Evolutionary conservation across 768 basidiomycete species (phyloP).

Genomic region (Russula griseocarnosa): DNA sequence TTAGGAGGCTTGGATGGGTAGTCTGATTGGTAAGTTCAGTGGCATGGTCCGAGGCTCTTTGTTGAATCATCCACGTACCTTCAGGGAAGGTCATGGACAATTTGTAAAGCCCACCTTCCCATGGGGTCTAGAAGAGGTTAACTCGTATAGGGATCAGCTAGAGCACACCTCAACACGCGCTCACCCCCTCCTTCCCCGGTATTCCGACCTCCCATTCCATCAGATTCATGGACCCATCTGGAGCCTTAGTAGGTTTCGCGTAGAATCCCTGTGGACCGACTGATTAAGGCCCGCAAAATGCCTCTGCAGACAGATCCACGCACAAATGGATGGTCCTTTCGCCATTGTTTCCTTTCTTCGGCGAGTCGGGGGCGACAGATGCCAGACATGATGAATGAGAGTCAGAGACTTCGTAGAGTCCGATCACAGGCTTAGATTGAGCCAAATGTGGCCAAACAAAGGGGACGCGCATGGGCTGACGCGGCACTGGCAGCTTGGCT

Average conservation of each 20-base stretch:
- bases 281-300: conserved; percentile 2
- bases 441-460: conserved; percentile 22
- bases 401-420: not conserved
- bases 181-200: conserved; percentile 83
- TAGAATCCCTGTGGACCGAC: conserved; percentile 76
- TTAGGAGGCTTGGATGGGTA: conserved; percentile 95
- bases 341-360: conserved; percentile 98
- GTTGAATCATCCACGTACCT: conserved; percentile 47
- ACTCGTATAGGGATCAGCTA: not conserved
- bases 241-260: conserved; percentile 84
- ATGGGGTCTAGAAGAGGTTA: conserved; percentile 64
- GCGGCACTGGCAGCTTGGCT: conserved; percentile 12
- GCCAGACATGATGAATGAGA: conserved; percentile 60
- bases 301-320: conserved; percentile 43
- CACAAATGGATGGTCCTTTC: conserved; percentile 99
- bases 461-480: conserved; percentile 21
- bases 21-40: conserved; percentile 44
- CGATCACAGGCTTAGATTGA: not conserved
- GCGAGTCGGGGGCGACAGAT: conserved; percentile 90
- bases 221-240: conserved; percentile 93
- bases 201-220: conserved; percentile 99
- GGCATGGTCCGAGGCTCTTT: not conserved
- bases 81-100: conserved; percentile 94
- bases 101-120: conserved; percentile 97
- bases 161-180: conserved; percentile 34